Conservation (phyloP, 768 basidiomycete species). For the Dictyophora rubrovolvata region DNA sequence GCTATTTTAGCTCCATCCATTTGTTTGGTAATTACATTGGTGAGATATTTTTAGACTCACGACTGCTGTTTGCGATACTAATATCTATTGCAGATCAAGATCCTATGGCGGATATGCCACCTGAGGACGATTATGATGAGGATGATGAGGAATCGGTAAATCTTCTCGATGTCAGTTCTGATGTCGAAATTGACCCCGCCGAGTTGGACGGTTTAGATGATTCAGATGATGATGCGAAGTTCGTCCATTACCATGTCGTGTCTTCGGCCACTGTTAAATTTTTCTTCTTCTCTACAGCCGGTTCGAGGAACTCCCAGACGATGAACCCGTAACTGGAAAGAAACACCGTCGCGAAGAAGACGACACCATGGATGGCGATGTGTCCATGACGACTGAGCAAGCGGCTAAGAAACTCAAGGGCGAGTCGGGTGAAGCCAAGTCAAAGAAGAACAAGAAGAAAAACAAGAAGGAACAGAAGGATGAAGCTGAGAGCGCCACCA, state of each 20-base stretch:
- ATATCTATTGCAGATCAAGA: not conserved
- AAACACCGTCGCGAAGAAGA: constrained; percentile 71
- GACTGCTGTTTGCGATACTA: not conserved
- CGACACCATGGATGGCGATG: constrained; percentile 28
- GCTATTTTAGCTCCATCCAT: constrained; percentile 47
- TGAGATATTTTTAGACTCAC: constrained; percentile 22
- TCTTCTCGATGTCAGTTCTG: constrained; percentile 71
- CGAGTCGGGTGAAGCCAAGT: constrained; percentile 31
- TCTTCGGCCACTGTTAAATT: not conserved
- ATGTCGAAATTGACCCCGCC: constrained; percentile 64
- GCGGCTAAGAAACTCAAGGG: constrained; percentile 67
- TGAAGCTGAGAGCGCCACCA: constrained; percentile 11
- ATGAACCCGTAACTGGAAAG: constrained; percentile 28
- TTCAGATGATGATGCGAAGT: constrained; percentile 33
- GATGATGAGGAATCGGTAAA: constrained; percentile 46
- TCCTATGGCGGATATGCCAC: not conserved
- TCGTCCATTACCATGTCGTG: not conserved
- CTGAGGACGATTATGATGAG: constrained; percentile 27
- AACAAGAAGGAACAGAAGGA: constrained; percentile 20
- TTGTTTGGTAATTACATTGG: constrained; percentile 81
- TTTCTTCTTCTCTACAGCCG: constrained; percentile 35
- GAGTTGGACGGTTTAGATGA: constrained; percentile 33
- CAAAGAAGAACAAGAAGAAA: constrained; percentile 9
- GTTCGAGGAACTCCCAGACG: constrained; percentile 60
- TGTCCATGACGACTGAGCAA: constrained; percentile 27